phyloP scores from a whole-genome alignment of 2,329 filamentous ascomycete genomes.

The Neocatenulostroma microsporum region DNA sequence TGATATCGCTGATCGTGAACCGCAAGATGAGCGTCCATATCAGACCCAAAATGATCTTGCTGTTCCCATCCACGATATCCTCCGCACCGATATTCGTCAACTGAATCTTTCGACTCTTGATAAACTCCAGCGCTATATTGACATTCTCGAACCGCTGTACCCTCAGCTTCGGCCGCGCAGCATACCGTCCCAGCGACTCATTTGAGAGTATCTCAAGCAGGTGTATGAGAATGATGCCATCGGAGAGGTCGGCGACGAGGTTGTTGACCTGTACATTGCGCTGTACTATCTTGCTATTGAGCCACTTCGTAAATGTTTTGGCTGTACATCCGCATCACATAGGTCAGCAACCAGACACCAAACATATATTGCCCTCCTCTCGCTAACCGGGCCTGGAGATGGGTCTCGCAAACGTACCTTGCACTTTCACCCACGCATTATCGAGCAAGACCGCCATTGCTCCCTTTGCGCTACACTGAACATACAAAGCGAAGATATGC shows the following conservation, averaged over 20 bases:
- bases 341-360: too few species aligned
- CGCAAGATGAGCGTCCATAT: slow-evolving; percentile 98
- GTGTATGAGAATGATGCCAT: slow-evolving; percentile 93
- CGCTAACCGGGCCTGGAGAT: too few species aligned
- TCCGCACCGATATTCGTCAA: slow-evolving; percentile 98
- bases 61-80: slow-evolving; percentile 95
- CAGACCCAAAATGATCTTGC: slow-evolving; percentile 92
- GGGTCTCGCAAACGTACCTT: too few species aligned
- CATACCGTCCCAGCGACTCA: slow-evolving; percentile 94
- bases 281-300: slow-evolving; percentile 86
- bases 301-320: slow-evolving; percentile 35
- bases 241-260: slow-evolving; percentile 79
- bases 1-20: slow-evolving; percentile 98
- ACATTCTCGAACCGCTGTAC: slow-evolving; percentile 98
- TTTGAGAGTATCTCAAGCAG: slow-evolving; percentile 91
- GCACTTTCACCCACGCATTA: slow-evolving; percentile 15
- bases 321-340: too few species aligned
- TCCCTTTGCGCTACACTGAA: too few species aligned
- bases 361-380: too few species aligned
- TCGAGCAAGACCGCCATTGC: slow-evolving; percentile 12
- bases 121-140: slow-evolving; percentile 88
- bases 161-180: slow-evolving; percentile 87
- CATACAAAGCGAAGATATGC: too few species aligned
- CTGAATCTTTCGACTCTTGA: slow-evolving; percentile 82
- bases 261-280: slow-evolving; percentile 76